Evolutionary conservation across 768 basidiomycete species (phyloP).

Genomic region (Lentinula sp.): DNA sequence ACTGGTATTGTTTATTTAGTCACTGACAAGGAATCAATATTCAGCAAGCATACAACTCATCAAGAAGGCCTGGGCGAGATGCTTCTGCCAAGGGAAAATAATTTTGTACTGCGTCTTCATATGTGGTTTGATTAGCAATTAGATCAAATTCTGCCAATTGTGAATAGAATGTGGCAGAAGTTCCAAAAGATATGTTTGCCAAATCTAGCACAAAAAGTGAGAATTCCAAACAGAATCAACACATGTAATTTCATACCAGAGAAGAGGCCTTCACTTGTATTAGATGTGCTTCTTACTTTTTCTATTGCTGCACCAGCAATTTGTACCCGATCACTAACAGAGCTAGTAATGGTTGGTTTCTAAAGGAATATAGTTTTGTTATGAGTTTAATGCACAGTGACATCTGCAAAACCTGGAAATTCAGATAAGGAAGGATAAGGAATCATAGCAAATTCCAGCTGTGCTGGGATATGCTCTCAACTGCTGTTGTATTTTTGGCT

Average conservation of each 20-base stretch:
- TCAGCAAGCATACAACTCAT: background rate
- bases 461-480: too few relatives aligned
- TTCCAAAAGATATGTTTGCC: background rate
- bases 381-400: too few relatives aligned
- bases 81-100: background rate
- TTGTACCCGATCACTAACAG: background rate
- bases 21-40: background rate
- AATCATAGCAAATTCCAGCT: too few relatives aligned
- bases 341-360: slow-evolving; percentile 9
- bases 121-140: slow-evolving; percentile 5
- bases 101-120: background rate
- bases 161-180: slow-evolving; percentile 3
- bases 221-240: too few relatives aligned
- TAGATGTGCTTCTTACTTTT: background rate
- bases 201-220: background rate
- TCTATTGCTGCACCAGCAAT: slow-evolving; percentile 8
- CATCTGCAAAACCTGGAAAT: too few relatives aligned
- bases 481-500: too few relatives aligned
- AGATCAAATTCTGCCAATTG: slow-evolving; percentile 12
- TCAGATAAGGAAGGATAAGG: too few relatives aligned
- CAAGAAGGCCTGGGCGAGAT: background rate
- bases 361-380: background rate
- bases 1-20: background rate
- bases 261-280: slow-evolving; percentile 1
- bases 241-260: background rate